Conservation (phyloP, 2,329 filamentous ascomycete genomes). For the Myriangium duriaei region DNA sequence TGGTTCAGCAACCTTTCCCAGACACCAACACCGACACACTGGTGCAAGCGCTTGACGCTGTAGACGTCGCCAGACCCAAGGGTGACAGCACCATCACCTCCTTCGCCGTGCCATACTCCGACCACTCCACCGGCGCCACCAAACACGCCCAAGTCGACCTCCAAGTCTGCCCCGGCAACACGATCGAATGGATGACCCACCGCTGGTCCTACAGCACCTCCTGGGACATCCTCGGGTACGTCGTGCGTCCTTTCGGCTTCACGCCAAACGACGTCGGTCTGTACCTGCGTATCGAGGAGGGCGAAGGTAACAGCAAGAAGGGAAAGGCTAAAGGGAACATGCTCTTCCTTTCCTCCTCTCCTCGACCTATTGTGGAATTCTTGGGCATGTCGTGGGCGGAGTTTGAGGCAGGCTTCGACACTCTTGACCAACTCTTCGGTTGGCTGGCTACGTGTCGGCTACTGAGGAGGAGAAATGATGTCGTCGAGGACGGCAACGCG, state of each 20-base stretch:
- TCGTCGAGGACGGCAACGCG: conserved; percentile 14
- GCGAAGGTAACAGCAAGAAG: conserved; percentile 46
- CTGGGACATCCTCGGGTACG: conserved; percentile 52
- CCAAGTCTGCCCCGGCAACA: conserved; percentile 35
- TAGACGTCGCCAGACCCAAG: conserved; percentile 12
- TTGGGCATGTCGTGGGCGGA: conserved; percentile 42
- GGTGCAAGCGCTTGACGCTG: conserved; percentile 35
- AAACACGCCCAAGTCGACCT: conserved; percentile 56
- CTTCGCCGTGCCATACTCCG: conserved; percentile 43
- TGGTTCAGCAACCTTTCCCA: conserved; percentile 33
- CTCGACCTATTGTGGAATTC: conserved; percentile 46
- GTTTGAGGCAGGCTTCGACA: conserved; percentile 46
- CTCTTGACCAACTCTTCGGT: conserved; percentile 45
- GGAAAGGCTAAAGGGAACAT: conserved; percentile 33
- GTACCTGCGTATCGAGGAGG: conserved; percentile 53
- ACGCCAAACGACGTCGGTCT: conserved; percentile 52
- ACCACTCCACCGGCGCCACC: conserved; percentile 10
- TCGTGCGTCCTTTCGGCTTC: conserved; percentile 42
- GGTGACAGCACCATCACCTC: conserved; percentile 17
- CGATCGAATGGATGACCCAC: conserved; percentile 52
- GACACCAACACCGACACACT: conserved; percentile 22
- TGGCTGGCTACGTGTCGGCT: conserved; percentile 49
- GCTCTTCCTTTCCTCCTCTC: conserved; percentile 48
- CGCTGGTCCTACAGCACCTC: conserved; percentile 60
- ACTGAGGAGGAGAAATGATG: conserved; percentile 30